phyloP scores from a whole-genome alignment of 331 rosid genomes.

The Acacia pycnantha region DNA sequence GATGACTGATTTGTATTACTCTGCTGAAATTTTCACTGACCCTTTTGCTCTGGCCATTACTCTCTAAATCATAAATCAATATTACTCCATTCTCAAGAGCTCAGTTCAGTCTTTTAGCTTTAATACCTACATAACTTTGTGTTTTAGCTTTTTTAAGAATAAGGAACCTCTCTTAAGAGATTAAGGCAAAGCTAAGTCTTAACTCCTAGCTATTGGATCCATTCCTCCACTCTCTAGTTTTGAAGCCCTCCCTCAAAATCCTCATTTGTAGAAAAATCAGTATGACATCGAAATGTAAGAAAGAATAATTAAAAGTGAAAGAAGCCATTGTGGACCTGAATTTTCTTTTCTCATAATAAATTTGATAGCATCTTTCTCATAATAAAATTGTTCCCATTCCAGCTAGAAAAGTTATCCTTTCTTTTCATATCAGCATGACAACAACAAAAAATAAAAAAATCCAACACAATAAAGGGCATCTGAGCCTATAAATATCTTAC shows the following conservation, averaged over 20 bases:
- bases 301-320: background rate
- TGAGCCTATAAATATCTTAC: background rate
- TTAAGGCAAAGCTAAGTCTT: too few relatives aligned
- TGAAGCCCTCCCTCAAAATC: background rate
- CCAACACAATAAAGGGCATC: background rate
- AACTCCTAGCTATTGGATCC: background rate
- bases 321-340: background rate
- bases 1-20: background rate
- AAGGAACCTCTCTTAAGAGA: background rate
- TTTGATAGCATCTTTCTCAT: background rate
- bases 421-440: background rate
- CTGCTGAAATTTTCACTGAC: background rate
- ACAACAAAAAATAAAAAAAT: background rate
- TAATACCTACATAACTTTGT: background rate
- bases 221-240: background rate
- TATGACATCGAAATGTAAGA: background rate
- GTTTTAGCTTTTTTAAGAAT: background rate
- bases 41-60: background rate
- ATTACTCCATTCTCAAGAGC: background rate
- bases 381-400: background rate
- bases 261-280: background rate
- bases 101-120: background rate
- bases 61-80: background rate
- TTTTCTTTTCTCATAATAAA: background rate
- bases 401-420: background rate